These are phyloP conservation scores for Yamadazyma trypodendri DNA, from an alignment of 1,139 yeast species.

Conservation along the genomic window DNA sequence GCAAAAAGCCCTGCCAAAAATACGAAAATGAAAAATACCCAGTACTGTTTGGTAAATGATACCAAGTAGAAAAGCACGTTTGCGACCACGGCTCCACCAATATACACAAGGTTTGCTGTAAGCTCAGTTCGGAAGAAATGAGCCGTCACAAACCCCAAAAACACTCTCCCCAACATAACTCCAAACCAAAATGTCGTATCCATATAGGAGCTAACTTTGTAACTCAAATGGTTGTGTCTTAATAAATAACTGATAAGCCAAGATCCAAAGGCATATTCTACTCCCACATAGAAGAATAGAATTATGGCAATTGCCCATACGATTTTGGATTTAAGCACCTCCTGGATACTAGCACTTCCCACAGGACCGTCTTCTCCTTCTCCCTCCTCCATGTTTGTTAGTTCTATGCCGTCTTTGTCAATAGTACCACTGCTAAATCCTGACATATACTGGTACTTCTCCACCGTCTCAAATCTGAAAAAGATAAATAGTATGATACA, in stretches of 20 bases:
- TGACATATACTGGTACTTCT: conserved; percentile 46
- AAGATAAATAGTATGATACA: conserved; percentile 13
- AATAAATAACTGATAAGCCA: conserved; percentile 64
- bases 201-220: conserved; percentile 52
- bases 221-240: conserved; percentile 46
- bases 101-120: conserved; percentile 39
- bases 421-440: conserved; percentile 14
- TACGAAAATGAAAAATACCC: conserved; percentile 37
- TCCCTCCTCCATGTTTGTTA: conserved; percentile 13
- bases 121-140: conserved; percentile 43
- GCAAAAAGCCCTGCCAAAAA: conserved; percentile 63
- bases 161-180: conserved; percentile 59
- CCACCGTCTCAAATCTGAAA: conserved; percentile 54
- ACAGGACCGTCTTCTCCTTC: conserved; percentile 17
- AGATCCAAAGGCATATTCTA: conserved; percentile 66
- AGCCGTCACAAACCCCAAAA: conserved; percentile 61
- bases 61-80: conserved; percentile 24
- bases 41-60: conserved; percentile 19
- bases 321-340: conserved; percentile 40
- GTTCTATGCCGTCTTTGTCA: conserved; percentile 10
- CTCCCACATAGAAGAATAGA: conserved; percentile 63
- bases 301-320: conserved; percentile 49
- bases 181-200: conserved; percentile 69
- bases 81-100: conserved; percentile 29
- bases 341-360: conserved; percentile 21